phyloP scores from a whole-genome alignment of 2,329 filamentous ascomycete genomes.

The Diaporthe sp. region DNA sequence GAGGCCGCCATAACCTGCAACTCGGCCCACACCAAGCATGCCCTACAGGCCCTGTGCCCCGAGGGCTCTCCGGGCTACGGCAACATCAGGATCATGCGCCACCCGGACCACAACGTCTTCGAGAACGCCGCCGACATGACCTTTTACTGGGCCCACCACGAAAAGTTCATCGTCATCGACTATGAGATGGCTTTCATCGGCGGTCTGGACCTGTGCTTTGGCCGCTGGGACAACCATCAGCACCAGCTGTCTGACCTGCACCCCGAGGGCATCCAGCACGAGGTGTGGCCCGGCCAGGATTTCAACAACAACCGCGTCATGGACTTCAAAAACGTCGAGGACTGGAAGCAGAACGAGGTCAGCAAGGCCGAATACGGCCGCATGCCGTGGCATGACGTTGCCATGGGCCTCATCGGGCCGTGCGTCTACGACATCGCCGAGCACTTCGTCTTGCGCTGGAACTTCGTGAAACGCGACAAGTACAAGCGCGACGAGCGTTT shows the following conservation, averaged over 20 bases:
- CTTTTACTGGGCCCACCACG: conserved; percentile 97
- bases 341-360: conserved; percentile 94
- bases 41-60: conserved; percentile 81
- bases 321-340: conserved; percentile 90
- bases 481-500: conserved; percentile 89
- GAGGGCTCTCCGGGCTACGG: conserved; percentile 84
- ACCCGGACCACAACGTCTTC: conserved; percentile 94
- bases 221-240: conserved; percentile 89
- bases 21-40: conserved; percentile 91
- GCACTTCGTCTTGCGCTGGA: conserved; percentile 95
- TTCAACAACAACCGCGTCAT: conserved; percentile 98
- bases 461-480: conserved; percentile 96
- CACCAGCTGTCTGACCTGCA: conserved; percentile 90
- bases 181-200: conserved; percentile 93
- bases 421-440: conserved; percentile 94
- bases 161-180: conserved; percentile 97
- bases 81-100: conserved; percentile 89
- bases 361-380: conserved; percentile 91
- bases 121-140: conserved; percentile 97
- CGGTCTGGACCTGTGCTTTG: conserved; percentile 94
- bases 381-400: conserved; percentile 98
- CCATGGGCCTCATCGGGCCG: conserved; percentile 90
- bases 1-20: conserved; percentile 89
- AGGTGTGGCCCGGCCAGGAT: conserved; percentile 95
- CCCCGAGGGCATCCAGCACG: conserved; percentile 81